A percentile compares a stretch with the other conserved stretches of the same genome.
Conservation (phyloP, 192 early-diverging fungal genomes). For the Gorgonomyces haynaldii region DNA sequence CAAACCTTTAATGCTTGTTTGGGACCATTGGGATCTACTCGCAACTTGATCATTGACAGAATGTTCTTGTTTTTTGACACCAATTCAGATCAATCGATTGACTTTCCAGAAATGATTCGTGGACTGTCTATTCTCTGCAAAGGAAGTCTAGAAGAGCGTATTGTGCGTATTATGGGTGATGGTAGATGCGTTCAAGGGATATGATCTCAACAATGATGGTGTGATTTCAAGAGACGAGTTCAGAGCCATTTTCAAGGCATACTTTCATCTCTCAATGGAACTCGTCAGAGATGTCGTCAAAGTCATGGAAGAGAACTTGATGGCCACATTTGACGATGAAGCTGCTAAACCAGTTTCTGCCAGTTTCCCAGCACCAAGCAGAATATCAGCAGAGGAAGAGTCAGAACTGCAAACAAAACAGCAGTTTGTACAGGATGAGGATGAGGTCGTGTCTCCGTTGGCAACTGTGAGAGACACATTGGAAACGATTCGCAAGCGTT, state of each 20-base stretch:
- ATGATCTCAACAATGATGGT: constrained; percentile 83
- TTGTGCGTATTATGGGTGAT: constrained; percentile 52
- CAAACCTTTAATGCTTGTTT: constrained; percentile 76
- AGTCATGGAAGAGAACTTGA: constrained; percentile 77
- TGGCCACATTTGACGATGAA: constrained; percentile 70
- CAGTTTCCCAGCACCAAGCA: constrained; percentile 74
- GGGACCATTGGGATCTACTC: constrained; percentile 69
- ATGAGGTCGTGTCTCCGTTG: too few species aligned
- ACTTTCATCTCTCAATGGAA: constrained; percentile 80
- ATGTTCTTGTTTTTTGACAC: constrained; percentile 87
- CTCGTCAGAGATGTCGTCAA: constrained; percentile 81
- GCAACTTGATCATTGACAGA: constrained; percentile 74
- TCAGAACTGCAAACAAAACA: too few species aligned
- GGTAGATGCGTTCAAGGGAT: constrained; percentile 76
- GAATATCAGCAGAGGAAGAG: too few species aligned
- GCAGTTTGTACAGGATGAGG: too few species aligned
- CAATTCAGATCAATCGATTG: constrained; percentile 63
- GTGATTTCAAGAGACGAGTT: constrained; percentile 73
- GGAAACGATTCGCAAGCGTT: too few species aligned
- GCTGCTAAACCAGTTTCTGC: constrained; percentile 78
- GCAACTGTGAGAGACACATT: too few species aligned
- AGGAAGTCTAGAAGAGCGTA: constrained; percentile 81
- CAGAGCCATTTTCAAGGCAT: constrained; percentile 82
- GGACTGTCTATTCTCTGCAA: constrained; percentile 75
- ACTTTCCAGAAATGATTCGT: constrained; percentile 70